phyloP scores from a whole-genome alignment of 1,284 basidiomycete genomes.

The Malassezia caprae region DNA sequence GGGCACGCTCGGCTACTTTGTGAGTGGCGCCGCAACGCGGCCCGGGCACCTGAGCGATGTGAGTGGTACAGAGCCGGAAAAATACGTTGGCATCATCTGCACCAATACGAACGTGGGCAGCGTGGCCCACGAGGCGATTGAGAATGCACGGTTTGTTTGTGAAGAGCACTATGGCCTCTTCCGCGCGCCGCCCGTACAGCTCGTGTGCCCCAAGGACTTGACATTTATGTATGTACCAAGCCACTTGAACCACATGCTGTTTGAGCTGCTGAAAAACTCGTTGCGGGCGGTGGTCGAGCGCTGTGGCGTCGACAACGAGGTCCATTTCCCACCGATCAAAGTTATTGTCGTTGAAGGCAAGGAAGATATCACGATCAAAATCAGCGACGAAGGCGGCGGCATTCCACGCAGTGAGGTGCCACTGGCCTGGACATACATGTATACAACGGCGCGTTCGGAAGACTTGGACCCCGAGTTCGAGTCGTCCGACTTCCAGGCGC shows the following conservation, averaged over 20 bases:
- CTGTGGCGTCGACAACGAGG: conserved; percentile 71
- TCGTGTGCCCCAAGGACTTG: conserved; percentile 80
- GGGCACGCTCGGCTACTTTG: conserved; percentile 2
- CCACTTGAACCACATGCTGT: conserved; percentile 77
- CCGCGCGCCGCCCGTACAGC: conserved; percentile 88
- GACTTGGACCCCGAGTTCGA: conserved; percentile 76
- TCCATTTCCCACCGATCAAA: conserved; percentile 82
- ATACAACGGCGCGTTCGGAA: conserved; percentile 90
- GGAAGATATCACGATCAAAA: conserved; percentile 96
- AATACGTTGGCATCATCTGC: conserved; percentile 98
- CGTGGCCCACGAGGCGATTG: conserved; percentile 75
- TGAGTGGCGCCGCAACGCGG: conserved; percentile 20
- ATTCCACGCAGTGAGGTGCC: conserved; percentile 83
- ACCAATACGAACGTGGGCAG: conserved; percentile 59
- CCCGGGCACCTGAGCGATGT: conserved; percentile 11
- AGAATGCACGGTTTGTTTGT: conserved; percentile 95
- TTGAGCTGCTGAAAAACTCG: conserved; percentile 98
- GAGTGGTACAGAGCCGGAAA: conserved; percentile 47
- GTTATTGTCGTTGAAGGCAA: conserved; percentile 77
- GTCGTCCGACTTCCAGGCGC: conserved; percentile 88
- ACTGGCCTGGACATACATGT: conserved; percentile 94
- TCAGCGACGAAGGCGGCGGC: conserved; percentile 88
- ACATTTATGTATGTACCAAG: conserved; percentile 93
- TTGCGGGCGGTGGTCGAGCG: conserved; percentile 91
- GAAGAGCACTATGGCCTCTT: conserved; percentile 86